These are phyloP conservation scores for Didymella exigua DNA, from an alignment of 2,329 filamentous ascomycete species.

Conservation along the genomic window DNA sequence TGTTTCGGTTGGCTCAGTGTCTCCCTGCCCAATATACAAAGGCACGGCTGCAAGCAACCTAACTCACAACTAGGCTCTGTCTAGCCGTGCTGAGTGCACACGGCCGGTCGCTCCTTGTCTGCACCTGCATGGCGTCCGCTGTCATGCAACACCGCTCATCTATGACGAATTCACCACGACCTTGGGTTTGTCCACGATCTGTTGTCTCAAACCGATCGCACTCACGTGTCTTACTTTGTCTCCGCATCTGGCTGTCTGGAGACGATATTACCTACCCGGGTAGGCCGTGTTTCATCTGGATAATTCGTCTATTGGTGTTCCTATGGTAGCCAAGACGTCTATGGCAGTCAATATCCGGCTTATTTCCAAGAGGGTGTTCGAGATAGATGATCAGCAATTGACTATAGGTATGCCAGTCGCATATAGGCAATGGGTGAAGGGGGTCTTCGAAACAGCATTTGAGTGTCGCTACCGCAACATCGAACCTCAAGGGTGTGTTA, in stretches of 20 bases:
- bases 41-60: not conserved
- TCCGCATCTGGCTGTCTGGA: not conserved
- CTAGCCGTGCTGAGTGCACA: not conserved
- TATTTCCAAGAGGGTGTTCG: not conserved
- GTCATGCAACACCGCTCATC: slow-evolving; percentile 12
- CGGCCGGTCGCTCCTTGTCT: not conserved
- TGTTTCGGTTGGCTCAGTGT: not conserved
- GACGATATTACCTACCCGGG: not conserved
- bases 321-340: not conserved
- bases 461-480: not conserved
- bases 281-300: not conserved
- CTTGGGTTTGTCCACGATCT: not conserved
- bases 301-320: not conserved
- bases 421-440: not conserved
- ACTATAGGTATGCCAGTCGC: not conserved
- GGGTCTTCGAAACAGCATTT: not conserved
- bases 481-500: not conserved
- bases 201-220: slow-evolving; percentile 3
- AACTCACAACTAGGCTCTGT: not conserved
- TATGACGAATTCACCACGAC: slow-evolving; percentile 11
- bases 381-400: not conserved
- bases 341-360: not conserved
- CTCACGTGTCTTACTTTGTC: not conserved
- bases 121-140: slow-evolving; percentile 7
- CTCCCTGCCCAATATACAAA: not conserved